Evolutionary conservation across 2,329 filamentous ascomycete genomes (phyloP).

Genomic region (Aspergillus alliaceus): DNA sequence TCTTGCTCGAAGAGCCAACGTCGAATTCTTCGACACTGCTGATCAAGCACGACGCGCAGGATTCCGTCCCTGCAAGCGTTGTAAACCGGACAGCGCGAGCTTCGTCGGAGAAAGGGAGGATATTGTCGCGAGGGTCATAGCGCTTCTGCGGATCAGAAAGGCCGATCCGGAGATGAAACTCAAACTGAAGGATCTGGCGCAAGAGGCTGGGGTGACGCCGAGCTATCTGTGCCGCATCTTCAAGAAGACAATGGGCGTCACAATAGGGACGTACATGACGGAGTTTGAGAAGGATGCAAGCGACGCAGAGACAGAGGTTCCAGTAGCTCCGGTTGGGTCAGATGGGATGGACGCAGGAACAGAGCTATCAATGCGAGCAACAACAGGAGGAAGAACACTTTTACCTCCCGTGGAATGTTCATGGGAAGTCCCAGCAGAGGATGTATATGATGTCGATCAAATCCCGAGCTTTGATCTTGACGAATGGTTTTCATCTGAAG

Average conservation of each 20-base stretch:
- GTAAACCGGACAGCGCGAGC: conserved; percentile 44
- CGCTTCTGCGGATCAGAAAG: neutral
- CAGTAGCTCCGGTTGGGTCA: neutral
- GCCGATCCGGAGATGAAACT: conserved; percentile 17
- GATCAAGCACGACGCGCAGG: conserved; percentile 49
- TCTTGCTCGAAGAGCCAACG: conserved; percentile 61
- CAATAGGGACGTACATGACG: conserved; percentile 40
- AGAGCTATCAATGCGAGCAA: no score
- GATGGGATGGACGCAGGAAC: neutral
- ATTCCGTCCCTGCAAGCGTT: conserved; percentile 60
- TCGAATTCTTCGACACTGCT: conserved; percentile 53
- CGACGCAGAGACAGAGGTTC: neutral
- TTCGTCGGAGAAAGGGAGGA: conserved; percentile 6
- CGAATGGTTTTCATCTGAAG: no score
- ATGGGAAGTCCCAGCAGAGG: no score
- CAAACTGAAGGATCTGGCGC: conserved; percentile 51
- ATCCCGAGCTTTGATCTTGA: no score
- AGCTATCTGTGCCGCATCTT: conserved; percentile 62
- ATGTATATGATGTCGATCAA: no score
- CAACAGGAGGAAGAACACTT: no score
- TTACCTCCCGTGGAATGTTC: no score
- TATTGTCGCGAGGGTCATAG: neutral
- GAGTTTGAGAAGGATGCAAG: conserved; percentile 5
- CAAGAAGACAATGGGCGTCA: conserved; percentile 55
- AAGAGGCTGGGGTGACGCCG: conserved; percentile 53